Percentiles rank a stretch among this genome's conserved stretches.
Conservation (phyloP, 208 protist genomes). For the Trypanosoma platydactyli region DNA sequence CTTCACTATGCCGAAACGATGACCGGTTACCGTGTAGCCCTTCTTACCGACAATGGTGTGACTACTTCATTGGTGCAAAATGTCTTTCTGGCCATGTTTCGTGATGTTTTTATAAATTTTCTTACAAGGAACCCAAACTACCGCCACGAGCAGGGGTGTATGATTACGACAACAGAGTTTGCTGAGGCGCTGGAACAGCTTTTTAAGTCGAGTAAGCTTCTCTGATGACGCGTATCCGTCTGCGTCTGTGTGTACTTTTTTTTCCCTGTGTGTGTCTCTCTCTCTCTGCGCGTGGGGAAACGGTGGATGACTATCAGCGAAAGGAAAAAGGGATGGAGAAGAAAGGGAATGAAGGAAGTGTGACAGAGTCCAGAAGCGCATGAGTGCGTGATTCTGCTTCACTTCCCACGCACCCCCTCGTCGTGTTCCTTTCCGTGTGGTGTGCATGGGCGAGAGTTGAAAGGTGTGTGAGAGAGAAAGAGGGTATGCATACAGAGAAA, state of each 20-base stretch:
- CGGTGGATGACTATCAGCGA: too few species aligned
- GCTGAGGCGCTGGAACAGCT: constrained; percentile 60
- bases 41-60: constrained; percentile 67
- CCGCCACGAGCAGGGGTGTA: constrained; percentile 54
- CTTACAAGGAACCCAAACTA: constrained; percentile 75
- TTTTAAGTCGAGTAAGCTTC: constrained; percentile 48
- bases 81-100: constrained; percentile 60
- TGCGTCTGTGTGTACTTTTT: constrained; percentile 4
- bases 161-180: constrained; percentile 63
- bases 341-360: too few species aligned
- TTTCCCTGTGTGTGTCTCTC: background rate
- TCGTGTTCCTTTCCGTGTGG: too few species aligned
- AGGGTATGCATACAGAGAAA: too few species aligned
- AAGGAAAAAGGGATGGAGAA: too few species aligned
- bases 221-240: constrained; percentile 20
- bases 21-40: constrained; percentile 79
- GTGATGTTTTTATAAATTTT: constrained; percentile 50
- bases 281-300: too few species aligned
- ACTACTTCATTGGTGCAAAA: constrained; percentile 49
- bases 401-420: too few species aligned
- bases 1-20: constrained; percentile 87
- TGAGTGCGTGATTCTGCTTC: too few species aligned
- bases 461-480: too few species aligned
- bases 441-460: too few species aligned
- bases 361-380: too few species aligned